Base-by-base conservation (phyloP, 768 basidiomycete species). In the Agaricus sinodeliciosus region DNA sequence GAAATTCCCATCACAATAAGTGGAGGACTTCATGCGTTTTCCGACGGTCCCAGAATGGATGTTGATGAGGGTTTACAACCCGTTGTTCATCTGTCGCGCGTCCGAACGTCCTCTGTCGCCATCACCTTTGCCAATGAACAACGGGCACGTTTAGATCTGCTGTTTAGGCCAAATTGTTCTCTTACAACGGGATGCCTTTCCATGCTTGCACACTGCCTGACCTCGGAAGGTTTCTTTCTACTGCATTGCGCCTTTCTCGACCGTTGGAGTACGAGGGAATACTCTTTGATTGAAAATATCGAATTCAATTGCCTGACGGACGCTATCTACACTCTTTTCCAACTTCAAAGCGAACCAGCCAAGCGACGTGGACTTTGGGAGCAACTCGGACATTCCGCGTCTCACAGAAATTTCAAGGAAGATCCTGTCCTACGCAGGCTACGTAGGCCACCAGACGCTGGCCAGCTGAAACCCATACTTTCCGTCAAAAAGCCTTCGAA, bases 181-280 rank as follows among this genome's bases (percentile, higher is more conserved):
- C 70, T 92, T 13, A 84, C 84, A 8, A 65, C 63, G 25, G 78
- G 80, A 51, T 81, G 78, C 50, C 67, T 95, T 41, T 74, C 80
- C 43, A 72, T 80, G 6, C 72, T 94, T 5, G 77, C 90, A 0
- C 69, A 82, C 19, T 73, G 78, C 9, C 60, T 94, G 12, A 79
- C 87, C 1, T 57, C 72, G 0, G 76, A 82, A 12, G 65, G 73
- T 2, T 77, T 80, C 39, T 87, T 83, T 57, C 60, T 64, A 13
- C 60, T 90, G 3, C 81, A 90, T 59, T 62, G 67, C 31, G 61
- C 63, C 0, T 87, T 87, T 61, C 66, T 89, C 28, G 66, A 73
- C 35, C 64, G 67, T 35, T 90, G 87, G 88, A 77, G 79, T 1
- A 57, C 61, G 2, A 66, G 56, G 34, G 66, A 67, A 16, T 75